Evolutionary conservation across 805 yeast species (phyloP), one percentile per base, ranked within the genome.

Genomic region (Wickerhamiella siamensis): DNA sequence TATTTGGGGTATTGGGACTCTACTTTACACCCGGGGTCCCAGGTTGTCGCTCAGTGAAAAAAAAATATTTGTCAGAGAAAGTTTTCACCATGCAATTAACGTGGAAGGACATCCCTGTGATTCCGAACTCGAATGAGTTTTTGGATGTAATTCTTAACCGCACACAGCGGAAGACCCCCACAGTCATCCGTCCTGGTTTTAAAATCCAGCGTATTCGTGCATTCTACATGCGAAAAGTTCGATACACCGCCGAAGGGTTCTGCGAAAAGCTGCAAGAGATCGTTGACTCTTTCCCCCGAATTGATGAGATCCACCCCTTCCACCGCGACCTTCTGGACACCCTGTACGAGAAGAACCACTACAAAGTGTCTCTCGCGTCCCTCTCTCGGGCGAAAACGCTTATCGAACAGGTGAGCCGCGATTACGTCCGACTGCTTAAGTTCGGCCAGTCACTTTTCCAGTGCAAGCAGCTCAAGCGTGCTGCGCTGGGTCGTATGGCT

Each of bases 401-500:
- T 58, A 79, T 91, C 51, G 98, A 91, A 65, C 95, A 87, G 66
- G 96, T 91, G 34, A 72, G 95, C 18, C 75, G 98, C 65, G 99
- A 91, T 69, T 91, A 91, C 62, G 80, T 79, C 50, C 77, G 99
- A 60, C 74, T 91, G 54, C 71, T 91, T 59, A 91, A 91, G 68
- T 91, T 87, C 58, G 98, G 98, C 56, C 98, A 91, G 70, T 87
- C 96, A 34, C 69, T 91, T 49, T 91, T 86, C 67, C 99, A 93
- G 70, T 91, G 99, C 74, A 91, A 91, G 67, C 98, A 91, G 69
- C 76, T 91, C 61, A 91, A 91, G 65, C 75, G 96, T 59, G 99
- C 99, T 52, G 99, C 97, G 26, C 69, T 91, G 55, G 99, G 99
- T 72, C 82, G 99, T 67, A 91, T 91, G 99, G 99, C 98, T 43